Conservation (phyloP, 352 stramenopile species). For the Plasmopara viticola region DNA sequence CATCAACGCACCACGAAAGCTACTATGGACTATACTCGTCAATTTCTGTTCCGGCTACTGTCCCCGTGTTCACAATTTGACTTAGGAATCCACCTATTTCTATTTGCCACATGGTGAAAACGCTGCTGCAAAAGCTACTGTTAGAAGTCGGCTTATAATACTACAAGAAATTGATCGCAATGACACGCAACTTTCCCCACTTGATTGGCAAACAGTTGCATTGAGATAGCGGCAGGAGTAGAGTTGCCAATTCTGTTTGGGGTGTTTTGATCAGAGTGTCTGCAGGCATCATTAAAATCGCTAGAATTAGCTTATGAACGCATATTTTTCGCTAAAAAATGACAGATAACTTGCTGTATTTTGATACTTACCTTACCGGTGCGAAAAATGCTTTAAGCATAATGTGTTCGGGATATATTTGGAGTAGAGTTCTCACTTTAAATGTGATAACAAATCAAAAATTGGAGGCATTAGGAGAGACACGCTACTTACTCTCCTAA, state of each 20-base stretch:
- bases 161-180: neutral
- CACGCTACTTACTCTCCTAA: too few species aligned
- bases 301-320: too few species aligned
- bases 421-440: too few species aligned
- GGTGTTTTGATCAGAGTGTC: neutral
- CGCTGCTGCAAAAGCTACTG: constrained; percentile 28
- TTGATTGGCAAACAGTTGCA: constrained; percentile 36
- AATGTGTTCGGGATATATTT: too few species aligned
- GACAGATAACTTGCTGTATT: too few species aligned
- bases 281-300: too few species aligned
- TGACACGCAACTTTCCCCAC: constrained; percentile 40
- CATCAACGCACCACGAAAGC: constrained; percentile 63
- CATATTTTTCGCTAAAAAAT: too few species aligned
- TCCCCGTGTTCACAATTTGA: constrained; percentile 4
- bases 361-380: too few species aligned
- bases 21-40: constrained; percentile 3
- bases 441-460: too few species aligned
- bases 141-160: neutral
- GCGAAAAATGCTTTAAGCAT: too few species aligned
- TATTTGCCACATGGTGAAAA: constrained; percentile 69
- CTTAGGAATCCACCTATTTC: constrained; percentile 39
- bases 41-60: neutral
- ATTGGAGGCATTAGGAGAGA: too few species aligned
- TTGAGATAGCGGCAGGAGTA: constrained; percentile 12
- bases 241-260: constrained; percentile 1